Percentiles rank a stretch among this genome's conserved stretches.
These are phyloP conservation scores for Plasmodium billcollinsi DNA, from an alignment of 169 alveolate genomes.

Conservation along the genomic window DNA sequence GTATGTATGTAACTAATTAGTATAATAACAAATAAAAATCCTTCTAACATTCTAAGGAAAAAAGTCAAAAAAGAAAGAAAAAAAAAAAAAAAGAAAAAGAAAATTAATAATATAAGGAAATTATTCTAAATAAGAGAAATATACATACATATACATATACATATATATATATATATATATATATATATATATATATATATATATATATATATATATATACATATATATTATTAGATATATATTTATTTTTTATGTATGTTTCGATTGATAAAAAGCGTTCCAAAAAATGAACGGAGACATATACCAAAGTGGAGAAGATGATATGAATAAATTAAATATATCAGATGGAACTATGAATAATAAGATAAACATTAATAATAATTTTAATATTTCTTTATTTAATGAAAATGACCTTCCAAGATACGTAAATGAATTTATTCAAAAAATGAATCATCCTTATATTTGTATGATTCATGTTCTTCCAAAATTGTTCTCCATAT, in stretches of 20 bases:
- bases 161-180: background rate
- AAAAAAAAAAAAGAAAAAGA: no score
- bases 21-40: no score
- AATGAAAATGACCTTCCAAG: constrained; percentile 14
- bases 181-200: background rate
- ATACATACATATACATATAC: background rate
- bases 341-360: background rate
- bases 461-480: constrained; percentile 55
- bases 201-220: background rate
- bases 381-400: constrained; percentile 6
- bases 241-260: background rate
- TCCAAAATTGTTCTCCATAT: constrained; percentile 37
- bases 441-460: constrained; percentile 62
- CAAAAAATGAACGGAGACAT: constrained; percentile 29
- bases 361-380: constrained; percentile 25
- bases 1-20: no score
- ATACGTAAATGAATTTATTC: constrained; percentile 19
- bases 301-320: constrained; percentile 13
- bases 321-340: background rate
- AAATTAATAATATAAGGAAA: no score
- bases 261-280: background rate
- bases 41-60: no score
- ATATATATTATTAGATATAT: background rate
- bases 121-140: background rate
- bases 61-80: no score